Percentiles rank a stretch among this genome's conserved stretches.
These are phyloP conservation scores for Suillus spraguei DNA, from an alignment of 768 basidiomycete species.

Conservation along the genomic window DNA sequence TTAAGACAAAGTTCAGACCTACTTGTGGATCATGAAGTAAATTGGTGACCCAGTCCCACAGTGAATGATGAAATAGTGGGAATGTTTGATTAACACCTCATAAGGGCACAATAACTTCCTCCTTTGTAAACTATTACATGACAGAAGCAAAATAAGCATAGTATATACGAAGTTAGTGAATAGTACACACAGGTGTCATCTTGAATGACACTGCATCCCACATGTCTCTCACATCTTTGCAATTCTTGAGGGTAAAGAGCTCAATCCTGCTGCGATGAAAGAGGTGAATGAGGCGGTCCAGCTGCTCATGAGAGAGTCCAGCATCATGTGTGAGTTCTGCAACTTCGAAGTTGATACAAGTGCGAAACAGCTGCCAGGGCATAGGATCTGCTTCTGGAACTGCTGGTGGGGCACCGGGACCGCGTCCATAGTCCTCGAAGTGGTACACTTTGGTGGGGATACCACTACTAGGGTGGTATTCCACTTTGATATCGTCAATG, in stretches of 20 bases:
- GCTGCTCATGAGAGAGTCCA: conserved; percentile 8
- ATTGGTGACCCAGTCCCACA: conserved; percentile 14
- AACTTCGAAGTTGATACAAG: conserved; percentile 13
- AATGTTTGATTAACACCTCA: neutral
- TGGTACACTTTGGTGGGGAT: neutral
- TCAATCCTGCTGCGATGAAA: neutral
- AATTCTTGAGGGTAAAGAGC: conserved; percentile 13
- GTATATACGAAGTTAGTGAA: neutral
- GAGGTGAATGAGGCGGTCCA: conserved; percentile 13
- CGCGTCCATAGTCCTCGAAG: conserved; percentile 5
- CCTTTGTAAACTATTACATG: conserved; percentile 1
- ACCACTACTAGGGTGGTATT: conserved; percentile 15
- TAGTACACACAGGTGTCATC: conserved; percentile 12
- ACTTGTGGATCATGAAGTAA: conserved; percentile 18
- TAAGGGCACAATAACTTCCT: neutral
- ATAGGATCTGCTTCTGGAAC: conserved; percentile 5
- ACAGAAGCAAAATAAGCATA: conserved; percentile 9
- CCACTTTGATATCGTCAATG: conserved; percentile 14
- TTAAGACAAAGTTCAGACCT: neutral
- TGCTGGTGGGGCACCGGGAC: neutral
- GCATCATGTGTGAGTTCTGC: conserved; percentile 12
- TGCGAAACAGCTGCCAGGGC: conserved; percentile 15
- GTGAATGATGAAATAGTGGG: neutral
- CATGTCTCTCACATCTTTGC: neutral
- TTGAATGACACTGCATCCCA: conserved; percentile 7